Evolutionary conservation across 306 rosid species (phyloP).

Genomic region (Comarum palustre): DNA sequence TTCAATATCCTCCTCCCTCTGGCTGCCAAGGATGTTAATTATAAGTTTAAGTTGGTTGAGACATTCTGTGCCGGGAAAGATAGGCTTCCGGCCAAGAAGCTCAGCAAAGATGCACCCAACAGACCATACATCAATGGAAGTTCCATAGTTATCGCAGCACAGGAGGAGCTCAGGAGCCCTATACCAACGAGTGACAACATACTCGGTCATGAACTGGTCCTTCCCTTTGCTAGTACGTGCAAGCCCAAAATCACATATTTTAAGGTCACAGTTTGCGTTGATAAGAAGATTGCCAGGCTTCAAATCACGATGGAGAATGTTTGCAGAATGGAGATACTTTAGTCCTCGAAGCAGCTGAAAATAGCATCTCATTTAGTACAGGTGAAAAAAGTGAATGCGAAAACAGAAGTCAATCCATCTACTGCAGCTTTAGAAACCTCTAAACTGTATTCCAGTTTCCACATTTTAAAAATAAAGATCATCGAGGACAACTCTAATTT

Average conservation of each 20-base stretch:
- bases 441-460: not conserved
- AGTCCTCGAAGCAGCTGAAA: constrained; percentile 89
- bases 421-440: not conserved
- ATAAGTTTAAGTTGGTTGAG: constrained; percentile 84
- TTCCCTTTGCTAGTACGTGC: constrained; percentile 77
- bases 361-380: constrained; percentile 27
- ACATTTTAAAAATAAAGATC: not conserved
- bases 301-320: constrained; percentile 90
- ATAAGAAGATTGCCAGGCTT: constrained; percentile 94
- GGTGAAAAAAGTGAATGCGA: constrained; percentile 25
- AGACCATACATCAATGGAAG: constrained; percentile 94
- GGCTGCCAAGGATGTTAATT: constrained; percentile 82
- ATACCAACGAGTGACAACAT: constrained; percentile 96
- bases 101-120: constrained; percentile 93
- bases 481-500: not conserved
- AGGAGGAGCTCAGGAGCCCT: constrained; percentile 93
- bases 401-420: not conserved
- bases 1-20: constrained; percentile 81
- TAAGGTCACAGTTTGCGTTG: constrained; percentile 89
- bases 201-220: constrained; percentile 93
- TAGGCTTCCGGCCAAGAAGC: constrained; percentile 79
- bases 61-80: constrained; percentile 87
- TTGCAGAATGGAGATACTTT: constrained; percentile 91
- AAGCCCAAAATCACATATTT: constrained; percentile 92
- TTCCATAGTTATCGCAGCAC: constrained; percentile 87